Percentiles rank a stretch among this genome's conserved stretches.
These are phyloP conservation scores for Aspergillus pseudoglaucus DNA, from an alignment of 2,329 filamentous ascomycete genomes.

Conservation along the genomic window DNA sequence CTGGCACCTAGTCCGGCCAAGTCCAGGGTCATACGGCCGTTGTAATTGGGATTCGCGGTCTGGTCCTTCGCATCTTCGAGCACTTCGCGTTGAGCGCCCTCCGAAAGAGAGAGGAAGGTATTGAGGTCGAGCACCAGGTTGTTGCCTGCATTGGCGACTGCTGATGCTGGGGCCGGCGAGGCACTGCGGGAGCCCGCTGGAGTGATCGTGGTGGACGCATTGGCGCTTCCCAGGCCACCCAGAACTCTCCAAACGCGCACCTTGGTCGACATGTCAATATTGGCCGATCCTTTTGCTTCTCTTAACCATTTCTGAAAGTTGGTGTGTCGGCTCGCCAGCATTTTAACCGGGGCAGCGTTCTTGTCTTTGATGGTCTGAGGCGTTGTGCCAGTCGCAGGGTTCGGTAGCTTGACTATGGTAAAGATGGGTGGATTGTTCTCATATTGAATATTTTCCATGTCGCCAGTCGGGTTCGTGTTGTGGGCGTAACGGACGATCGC, in stretches of 20 bases:
- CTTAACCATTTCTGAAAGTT: conserved; percentile 69
- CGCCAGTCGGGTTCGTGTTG: conserved; percentile 58
- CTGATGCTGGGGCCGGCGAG: conserved; percentile 37
- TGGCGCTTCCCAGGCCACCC: conserved; percentile 38
- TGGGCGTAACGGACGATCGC: conserved; percentile 71
- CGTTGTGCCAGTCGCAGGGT: conserved; percentile 50
- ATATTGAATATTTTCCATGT: conserved; percentile 64
- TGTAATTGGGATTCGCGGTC: conserved; percentile 68
- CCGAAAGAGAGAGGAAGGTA: conserved; percentile 56
- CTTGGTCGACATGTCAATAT: conserved; percentile 63
- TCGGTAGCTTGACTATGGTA: conserved; percentile 71
- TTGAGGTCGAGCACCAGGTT: conserved; percentile 56
- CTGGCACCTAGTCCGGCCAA: conserved; percentile 63
- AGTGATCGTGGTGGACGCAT: conserved; percentile 38
- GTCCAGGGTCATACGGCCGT: conserved; percentile 62
- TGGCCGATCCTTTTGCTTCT: conserved; percentile 61
- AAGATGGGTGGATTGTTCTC: conserved; percentile 82
- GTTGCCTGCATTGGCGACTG: conserved; percentile 37
- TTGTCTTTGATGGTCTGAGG: conserved; percentile 56
- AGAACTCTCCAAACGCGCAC: conserved; percentile 68
- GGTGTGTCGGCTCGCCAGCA: conserved; percentile 65
- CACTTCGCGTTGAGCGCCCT: conserved; percentile 58
- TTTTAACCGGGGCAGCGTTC: conserved; percentile 55
- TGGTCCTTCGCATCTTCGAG: conserved; percentile 60
- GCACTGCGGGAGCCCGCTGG: conserved; percentile 39